Evolutionary conservation across 768 basidiomycete genomes (phyloP), one percentile per base, ranked within the genome.

Genomic region (Agaricus sinodeliciosus): DNA sequence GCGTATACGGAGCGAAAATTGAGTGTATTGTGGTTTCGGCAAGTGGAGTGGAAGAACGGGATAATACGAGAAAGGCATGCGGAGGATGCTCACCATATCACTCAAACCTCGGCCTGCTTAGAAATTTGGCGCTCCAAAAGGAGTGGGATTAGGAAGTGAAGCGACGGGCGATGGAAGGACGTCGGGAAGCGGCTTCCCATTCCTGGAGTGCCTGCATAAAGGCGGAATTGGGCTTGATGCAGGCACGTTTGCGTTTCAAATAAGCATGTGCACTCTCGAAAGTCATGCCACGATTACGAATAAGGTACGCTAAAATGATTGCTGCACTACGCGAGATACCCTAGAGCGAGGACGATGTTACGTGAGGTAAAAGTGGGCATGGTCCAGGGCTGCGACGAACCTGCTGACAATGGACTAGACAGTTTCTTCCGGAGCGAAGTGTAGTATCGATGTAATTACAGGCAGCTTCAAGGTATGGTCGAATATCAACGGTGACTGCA

Each of bases 391-490:
- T 8, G 48, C 45, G 34, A 57, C 77, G 59, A 55, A 88, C 87
- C 84, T 90, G 87, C 57, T 90, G 87, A 59, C 87, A 90, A 63
- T 90, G 87, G 1, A 90, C 87, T 53, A 90, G 74, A 9, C 90
- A 81, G 54, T 80, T 85, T 55, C 76, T 66, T 2, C 87, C 87
- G 16, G 70, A 68, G 3, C 69, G 61, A n/a, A 90, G 71, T 15
- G 80, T 77, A 26, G 68, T 69, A 57, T 85, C 80, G 54, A 90
- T 90, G 64, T 81, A 77, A 42, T 75, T 72, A 52, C 86, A 87
- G 16, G 80, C 84, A 3, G 72, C 75, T 63, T 88, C 84, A 22
- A 90, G 74, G 57, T 89, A 80, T 0, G 85, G 82, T 37, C 72
- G 73, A 49, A 90, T 67, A 62, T 90, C 87, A 4, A 76, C 81